Evolutionary conservation across 177 flowering plant species (phyloP).

Genomic region (Vitis hybrid): DNA sequence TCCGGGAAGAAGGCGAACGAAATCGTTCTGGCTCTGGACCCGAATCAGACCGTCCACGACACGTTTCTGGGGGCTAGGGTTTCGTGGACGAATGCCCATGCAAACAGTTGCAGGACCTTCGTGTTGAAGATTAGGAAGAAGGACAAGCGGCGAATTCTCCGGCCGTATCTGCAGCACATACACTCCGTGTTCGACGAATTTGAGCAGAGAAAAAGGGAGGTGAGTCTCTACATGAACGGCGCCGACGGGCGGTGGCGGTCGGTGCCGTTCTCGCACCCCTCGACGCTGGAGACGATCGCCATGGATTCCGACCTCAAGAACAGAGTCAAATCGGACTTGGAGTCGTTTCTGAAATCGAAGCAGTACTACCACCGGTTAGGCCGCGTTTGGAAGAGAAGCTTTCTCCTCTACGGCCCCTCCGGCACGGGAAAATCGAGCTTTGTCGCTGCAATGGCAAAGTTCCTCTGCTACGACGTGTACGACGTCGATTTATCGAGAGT

Average conservation of each 20-base stretch:
- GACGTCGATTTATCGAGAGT: conserved; percentile 64
- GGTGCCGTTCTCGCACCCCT: conserved; percentile 70
- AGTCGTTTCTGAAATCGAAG: conserved; percentile 65
- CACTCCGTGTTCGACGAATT: conserved; percentile 52
- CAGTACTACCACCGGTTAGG: conserved; percentile 80
- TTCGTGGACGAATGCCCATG: conserved; percentile 19
- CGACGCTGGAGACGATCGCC: conserved; percentile 70
- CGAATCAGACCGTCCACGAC: conserved; percentile 31
- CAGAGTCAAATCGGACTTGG: conserved; percentile 73
- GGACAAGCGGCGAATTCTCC: conserved; percentile 34
- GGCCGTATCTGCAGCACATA: conserved; percentile 83
- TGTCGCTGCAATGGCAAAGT: conserved; percentile 81
- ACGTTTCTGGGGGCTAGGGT: conserved; percentile 31
- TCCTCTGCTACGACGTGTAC: conserved; percentile 74
- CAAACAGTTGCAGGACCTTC: neutral
- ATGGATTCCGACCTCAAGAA: conserved; percentile 76
- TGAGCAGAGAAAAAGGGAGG: conserved; percentile 46
- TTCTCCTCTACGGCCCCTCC: conserved; percentile 77
- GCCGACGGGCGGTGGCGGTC: conserved; percentile 62
- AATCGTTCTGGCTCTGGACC: conserved; percentile 31
- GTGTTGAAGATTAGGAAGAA: conserved; percentile 5
- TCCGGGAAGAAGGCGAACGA: conserved; percentile 34
- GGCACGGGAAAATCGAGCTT: conserved; percentile 93
- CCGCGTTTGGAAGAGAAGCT: conserved; percentile 88
- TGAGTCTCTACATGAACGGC: conserved; percentile 50